These are phyloP conservation scores for Aureococcus anophagefferens DNA, from an alignment of 108 stramenopile genomes.

Conservation along the genomic window DNA sequence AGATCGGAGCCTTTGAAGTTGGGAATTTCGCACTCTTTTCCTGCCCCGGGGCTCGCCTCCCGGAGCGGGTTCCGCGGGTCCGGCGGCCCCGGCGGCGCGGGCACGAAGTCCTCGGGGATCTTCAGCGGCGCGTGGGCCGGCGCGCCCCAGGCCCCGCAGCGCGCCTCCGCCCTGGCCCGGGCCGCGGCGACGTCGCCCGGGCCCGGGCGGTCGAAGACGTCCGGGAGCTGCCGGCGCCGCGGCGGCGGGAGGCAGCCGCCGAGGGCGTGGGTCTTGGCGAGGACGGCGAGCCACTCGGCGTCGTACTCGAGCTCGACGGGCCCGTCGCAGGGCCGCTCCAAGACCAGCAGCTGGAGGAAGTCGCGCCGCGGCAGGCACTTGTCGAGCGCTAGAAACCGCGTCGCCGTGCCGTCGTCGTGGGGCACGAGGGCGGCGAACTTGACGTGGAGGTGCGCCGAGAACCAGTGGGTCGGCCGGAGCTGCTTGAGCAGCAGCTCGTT, in stretches of 20 bases:
- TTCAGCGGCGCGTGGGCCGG: slow-evolving; percentile 38
- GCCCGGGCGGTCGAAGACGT: slow-evolving; percentile 5
- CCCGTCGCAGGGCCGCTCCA: background rate
- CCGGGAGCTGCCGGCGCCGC: slow-evolving; percentile 8
- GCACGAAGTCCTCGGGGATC: slow-evolving; percentile 7
- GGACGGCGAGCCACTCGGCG: slow-evolving; percentile 66
- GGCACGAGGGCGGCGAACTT: slow-evolving; percentile 78
- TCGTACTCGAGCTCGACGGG: slow-evolving; percentile 65
- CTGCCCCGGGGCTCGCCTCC: slow-evolving; percentile 61
- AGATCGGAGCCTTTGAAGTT: too few relatives aligned
- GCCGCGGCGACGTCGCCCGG: background rate
- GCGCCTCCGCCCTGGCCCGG: slow-evolving; percentile 2
- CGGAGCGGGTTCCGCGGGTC: background rate
- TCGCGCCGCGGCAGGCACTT: slow-evolving; percentile 88
- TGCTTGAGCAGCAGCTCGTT: slow-evolving; percentile 61
- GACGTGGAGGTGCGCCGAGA: slow-evolving; percentile 93
- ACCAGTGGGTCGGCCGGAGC: slow-evolving; percentile 85
- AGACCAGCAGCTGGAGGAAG: slow-evolving; percentile 63
- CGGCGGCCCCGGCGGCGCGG: background rate
- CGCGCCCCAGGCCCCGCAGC: slow-evolving; percentile 25
- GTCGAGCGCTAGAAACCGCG: slow-evolving; percentile 90
- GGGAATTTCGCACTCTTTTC: too few relatives aligned
- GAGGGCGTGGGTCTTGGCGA: slow-evolving; percentile 60
- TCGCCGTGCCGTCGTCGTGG: slow-evolving; percentile 44
- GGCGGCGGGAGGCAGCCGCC: slow-evolving; percentile 22